These are phyloP conservation scores for Phytophthora capsici DNA, from an alignment of 352 stramenopile genomes.

Conservation along the genomic window DNA sequence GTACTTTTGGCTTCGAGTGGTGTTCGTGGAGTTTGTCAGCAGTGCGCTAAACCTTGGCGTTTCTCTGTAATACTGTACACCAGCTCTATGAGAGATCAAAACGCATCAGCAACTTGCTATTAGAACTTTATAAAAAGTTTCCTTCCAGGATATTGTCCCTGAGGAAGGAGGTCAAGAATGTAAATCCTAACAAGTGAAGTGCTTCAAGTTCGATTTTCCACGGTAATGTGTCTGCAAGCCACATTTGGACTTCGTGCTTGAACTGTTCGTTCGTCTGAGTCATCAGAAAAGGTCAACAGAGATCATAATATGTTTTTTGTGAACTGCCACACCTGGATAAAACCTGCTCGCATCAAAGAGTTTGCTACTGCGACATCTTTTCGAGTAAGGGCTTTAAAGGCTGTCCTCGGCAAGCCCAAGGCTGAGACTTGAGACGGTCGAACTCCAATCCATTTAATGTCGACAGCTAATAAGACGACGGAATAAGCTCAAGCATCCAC, in stretches of 20 bases:
- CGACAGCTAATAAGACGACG: slow-evolving; percentile 46
- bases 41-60: slow-evolving; percentile 48
- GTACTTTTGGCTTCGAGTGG: slow-evolving; percentile 83
- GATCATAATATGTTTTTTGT: not conserved
- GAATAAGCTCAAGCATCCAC: not conserved
- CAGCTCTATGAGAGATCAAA: slow-evolving; percentile 15
- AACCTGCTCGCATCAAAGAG: slow-evolving; percentile 54
- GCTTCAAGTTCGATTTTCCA: slow-evolving; percentile 87
- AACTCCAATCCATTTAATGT: slow-evolving; percentile 93
- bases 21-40: slow-evolving; percentile 74
- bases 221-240: slow-evolving; percentile 47
- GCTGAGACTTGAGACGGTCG: slow-evolving; percentile 77
- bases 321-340: slow-evolving; percentile 58
- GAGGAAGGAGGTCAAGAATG: slow-evolving; percentile 70
- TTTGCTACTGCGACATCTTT: slow-evolving; percentile 59
- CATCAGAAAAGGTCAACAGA: slow-evolving; percentile 10
- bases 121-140: slow-evolving; percentile 43
- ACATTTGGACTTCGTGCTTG: slow-evolving; percentile 60
- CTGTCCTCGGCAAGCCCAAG: slow-evolving; percentile 55
- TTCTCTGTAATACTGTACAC: slow-evolving; percentile 32
- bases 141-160: slow-evolving; percentile 48
- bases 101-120: not conserved
- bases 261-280: slow-evolving; percentile 60
- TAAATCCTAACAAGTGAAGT: slow-evolving; percentile 79
- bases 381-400: slow-evolving; percentile 61